phyloP scores from a whole-genome alignment of 805 yeast genomes.

The Barnettozyma sucrosica region DNA sequence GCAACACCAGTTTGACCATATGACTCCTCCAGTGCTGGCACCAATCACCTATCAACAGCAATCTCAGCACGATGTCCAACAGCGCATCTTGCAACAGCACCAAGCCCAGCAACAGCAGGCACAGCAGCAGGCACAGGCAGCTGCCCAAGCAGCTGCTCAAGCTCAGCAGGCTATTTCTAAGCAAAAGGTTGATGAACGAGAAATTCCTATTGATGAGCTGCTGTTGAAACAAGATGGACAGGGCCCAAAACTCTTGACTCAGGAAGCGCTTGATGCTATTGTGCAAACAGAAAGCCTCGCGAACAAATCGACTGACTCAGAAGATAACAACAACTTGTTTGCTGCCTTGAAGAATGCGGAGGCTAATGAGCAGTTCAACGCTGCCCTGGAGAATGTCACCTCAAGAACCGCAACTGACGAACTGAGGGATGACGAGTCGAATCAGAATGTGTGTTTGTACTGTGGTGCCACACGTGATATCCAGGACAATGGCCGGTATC shows the following conservation, averaged over 20 bases:
- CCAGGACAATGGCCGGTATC: conserved; percentile 25
- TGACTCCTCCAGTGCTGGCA: conserved; percentile 9
- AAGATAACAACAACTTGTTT: conserved; percentile 12
- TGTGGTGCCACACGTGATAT: conserved; percentile 22
- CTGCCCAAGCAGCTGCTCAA: conserved; percentile 9
- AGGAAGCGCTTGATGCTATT: conserved; percentile 10
- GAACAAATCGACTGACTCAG: conserved; percentile 7
- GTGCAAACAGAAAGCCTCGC: conserved; percentile 6
- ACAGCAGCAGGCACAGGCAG: conserved; percentile 8
- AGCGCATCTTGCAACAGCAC: conserved; percentile 9
- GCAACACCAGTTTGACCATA: conserved; percentile 5
- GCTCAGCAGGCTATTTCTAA: conserved; percentile 8
- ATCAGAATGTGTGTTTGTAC: conserved; percentile 17
- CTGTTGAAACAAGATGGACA: conserved; percentile 12
- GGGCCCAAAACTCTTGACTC: conserved; percentile 5
- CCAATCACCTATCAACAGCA: conserved; percentile 9
- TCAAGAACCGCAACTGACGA: not conserved
- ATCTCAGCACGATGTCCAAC: conserved; percentile 6
- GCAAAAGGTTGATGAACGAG: conserved; percentile 12
- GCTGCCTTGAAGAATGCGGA: conserved; percentile 16
- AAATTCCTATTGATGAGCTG: conserved; percentile 16
- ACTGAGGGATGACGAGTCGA: conserved; percentile 6
- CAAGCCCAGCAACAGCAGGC: conserved; percentile 11
- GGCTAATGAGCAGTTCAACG: conserved; percentile 1
- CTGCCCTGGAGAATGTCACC: not conserved